phyloP scores from a whole-genome alignment of 2,329 filamentous ascomycete species.

The Fusarium decemcellulare region DNA sequence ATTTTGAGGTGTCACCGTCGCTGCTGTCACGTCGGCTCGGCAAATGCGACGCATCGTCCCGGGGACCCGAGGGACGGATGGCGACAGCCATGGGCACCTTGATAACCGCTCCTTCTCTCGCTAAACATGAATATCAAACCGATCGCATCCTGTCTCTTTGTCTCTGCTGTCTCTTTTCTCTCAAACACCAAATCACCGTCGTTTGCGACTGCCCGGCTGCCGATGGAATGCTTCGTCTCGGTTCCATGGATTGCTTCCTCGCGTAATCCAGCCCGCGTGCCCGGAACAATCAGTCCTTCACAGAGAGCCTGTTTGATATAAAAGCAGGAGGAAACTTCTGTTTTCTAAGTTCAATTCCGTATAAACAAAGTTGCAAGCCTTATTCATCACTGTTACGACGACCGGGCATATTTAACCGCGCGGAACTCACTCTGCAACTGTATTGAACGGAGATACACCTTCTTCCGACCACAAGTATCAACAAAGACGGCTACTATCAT shows the following conservation, averaged over 20 bases:
- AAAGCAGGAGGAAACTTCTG: background rate
- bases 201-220: constrained; percentile 20
- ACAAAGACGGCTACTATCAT: background rate
- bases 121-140: too few species aligned
- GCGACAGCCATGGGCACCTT: constrained; percentile 30
- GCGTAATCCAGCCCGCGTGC: constrained; percentile 10
- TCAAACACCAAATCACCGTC: constrained; percentile 17
- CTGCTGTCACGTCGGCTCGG: constrained; percentile 30
- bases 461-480: background rate
- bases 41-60: constrained; percentile 24
- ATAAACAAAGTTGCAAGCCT: background rate
- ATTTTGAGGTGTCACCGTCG: constrained; percentile 10
- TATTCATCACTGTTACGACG: too few species aligned
- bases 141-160: background rate
- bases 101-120: constrained; percentile 28
- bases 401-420: too few species aligned
- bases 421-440: too few species aligned
- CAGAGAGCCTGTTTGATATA: constrained; percentile 5
- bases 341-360: background rate
- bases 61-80: constrained; percentile 20
- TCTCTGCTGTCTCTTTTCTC: background rate
- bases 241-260: background rate
- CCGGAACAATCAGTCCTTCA: constrained; percentile 6
- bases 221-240: constrained; percentile 18
- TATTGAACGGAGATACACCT: background rate